Evolutionary conservation across 192 early-diverging fungal genomes (phyloP), one percentile per base, ranked within the genome.

Genomic region (Pilobolus umbonatus): DNA sequence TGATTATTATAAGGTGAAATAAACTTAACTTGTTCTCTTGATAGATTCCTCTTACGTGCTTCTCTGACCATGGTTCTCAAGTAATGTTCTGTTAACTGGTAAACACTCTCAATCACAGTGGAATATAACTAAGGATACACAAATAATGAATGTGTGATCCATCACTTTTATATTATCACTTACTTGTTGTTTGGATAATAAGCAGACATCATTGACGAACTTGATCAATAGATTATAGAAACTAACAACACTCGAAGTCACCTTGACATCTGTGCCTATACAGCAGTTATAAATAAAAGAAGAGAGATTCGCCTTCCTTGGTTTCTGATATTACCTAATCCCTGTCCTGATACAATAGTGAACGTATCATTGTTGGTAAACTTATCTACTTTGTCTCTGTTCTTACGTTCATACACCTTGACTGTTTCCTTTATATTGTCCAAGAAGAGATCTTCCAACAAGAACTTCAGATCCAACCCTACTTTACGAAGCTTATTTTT

Each of bases 391-490:
- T 75, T 73, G 36, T 83, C 79, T 31, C 82, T 62, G 49, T 80
- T 84, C 5, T 80, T 69, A 4, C 72, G 63, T 47, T 91, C 79
- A 67, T 92, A 89, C 28, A 75, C 76, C 21, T 84, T 71, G 40
- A 95, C 85, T 7, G 85, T 82, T 40, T 74, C 69, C 26, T 82
- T 80, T 29, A 94, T 51, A 51, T 94, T 91, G 0, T 84, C 79
- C 57, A 88, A 73, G 57, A 97, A 83, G 40, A 92, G 67, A 30
- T 89, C 77, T 34, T 91, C 90, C 48, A 97, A 68, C 53, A 94
- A 78, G 55, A 93, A 92, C 29, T 80, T 81, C 30, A 95, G 62
- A 66, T 97, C 92, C 14, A 97, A 68, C 5, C 95, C 95, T 21
- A 88, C 84, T 21, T 93, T 87, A 19, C 84, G 75, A 32, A 97